phyloP scores from a whole-genome alignment of 2,329 filamentous ascomycete species.

The Teratosphaeria viscida region DNA sequence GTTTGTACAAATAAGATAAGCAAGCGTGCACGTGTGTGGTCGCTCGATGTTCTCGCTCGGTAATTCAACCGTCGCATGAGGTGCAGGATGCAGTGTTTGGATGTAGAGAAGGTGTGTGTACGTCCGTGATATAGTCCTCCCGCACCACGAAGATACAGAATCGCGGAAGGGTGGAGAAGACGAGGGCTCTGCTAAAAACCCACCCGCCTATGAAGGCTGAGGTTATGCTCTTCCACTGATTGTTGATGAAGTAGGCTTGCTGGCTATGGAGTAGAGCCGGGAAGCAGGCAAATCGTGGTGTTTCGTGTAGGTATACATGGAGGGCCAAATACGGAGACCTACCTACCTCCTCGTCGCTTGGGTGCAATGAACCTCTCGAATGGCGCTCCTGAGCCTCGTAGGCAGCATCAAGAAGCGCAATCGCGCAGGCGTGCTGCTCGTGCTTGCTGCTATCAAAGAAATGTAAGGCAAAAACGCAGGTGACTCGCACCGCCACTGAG shows the following conservation, averaged over 20 bases:
- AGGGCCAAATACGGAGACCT: not conserved
- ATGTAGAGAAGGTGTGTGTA: conserved; percentile 24
- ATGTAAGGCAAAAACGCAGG: conserved; percentile 20
- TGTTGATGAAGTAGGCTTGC: conserved; percentile 38
- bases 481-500: conserved; percentile 14
- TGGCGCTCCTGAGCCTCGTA: no score
- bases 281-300: conserved; percentile 43
- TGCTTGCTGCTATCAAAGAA: not conserved
- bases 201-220: conserved; percentile 16
- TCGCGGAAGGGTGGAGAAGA: conserved; percentile 41
- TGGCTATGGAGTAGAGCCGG: conserved; percentile 35
- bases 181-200: conserved; percentile 43
- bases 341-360: not conserved
- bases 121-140: conserved; percentile 40
- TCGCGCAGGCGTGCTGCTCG: not conserved
- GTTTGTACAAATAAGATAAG: not conserved
- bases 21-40: not conserved
- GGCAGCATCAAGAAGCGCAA: not conserved
- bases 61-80: not conserved
- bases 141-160: conserved; percentile 26
- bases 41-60: no score
- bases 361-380: not conserved
- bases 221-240: conserved; percentile 39
- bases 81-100: no score
- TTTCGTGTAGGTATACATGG: not conserved